Conservation (phyloP, 371 early-diverging fungal genomes). For the Lichtheimia corymbifera region DNA sequence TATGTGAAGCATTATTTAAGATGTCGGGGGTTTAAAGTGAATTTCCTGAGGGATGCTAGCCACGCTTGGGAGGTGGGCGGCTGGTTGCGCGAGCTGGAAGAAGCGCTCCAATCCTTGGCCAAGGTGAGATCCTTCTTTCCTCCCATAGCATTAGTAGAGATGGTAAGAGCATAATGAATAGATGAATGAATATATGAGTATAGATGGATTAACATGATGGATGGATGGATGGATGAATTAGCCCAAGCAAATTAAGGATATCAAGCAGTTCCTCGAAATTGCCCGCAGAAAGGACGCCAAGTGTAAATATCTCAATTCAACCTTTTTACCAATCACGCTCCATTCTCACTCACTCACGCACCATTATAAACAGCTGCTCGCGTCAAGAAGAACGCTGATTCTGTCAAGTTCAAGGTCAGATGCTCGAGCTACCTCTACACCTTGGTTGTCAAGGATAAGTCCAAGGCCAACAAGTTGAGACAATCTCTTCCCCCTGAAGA, state of each 20-base stretch:
- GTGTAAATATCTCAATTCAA: slow-evolving; percentile 46
- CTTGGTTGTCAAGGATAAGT: slow-evolving; percentile 91
- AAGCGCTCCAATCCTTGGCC: not conserved
- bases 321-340: slow-evolving; percentile 9
- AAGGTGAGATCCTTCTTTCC: not conserved
- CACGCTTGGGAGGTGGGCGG: too few species aligned
- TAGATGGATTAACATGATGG: not conserved
- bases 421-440: slow-evolving; percentile 98
- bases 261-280: slow-evolving; percentile 96
- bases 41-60: too few species aligned
- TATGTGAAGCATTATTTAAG: too few species aligned
- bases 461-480: slow-evolving; percentile 96
- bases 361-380: slow-evolving; percentile 66
- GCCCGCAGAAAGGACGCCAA: slow-evolving; percentile 96
- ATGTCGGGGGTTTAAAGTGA: too few species aligned
- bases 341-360: not conserved
- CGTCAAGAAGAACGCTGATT: slow-evolving; percentile 96
- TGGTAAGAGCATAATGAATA: not conserved
- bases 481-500: slow-evolving; percentile 86
- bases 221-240: slow-evolving; percentile 24
- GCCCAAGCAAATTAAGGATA: slow-evolving; percentile 97
- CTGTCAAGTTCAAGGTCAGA: slow-evolving; percentile 98
- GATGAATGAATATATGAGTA: not conserved
- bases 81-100: too few species aligned
- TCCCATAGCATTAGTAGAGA: slow-evolving; percentile 2